Base-by-base conservation (phyloP, 2,329 filamentous ascomycete genomes). In the Zasmidium citrigriseum region DNA sequence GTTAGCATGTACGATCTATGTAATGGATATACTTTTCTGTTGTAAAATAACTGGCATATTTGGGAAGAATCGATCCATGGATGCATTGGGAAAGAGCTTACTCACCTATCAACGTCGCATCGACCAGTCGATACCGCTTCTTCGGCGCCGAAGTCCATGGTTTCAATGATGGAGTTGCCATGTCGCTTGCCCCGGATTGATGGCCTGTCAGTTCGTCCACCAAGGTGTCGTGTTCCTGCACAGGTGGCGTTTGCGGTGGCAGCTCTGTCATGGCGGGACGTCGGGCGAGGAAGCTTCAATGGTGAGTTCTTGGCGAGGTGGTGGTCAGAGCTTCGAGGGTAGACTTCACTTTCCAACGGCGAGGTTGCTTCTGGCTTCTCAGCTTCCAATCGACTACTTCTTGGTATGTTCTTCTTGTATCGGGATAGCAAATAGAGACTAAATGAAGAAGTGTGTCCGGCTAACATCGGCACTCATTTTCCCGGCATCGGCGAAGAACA, bases 21-120 rank as follows among this genome's bases (percentile, higher is more conserved):
- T 16, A 24, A 53, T 14, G 44, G 22, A 29, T 46, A 20, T 38
- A 48, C 16, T 46, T 27, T 23, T 29, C 29, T 21, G 46, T 44
- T 27, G 20, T 23, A n/a, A n/a, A n/a, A n/a, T n/a, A n/a, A n/a
- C n/a, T n/a, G n/a, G n/a, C n/a, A n/a, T n/a, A n/a, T n/a, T n/a
- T n/a, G n/a, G n/a, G n/a, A n/a, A n/a, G n/a, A n/a, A n/a, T 16
- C 27, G 27, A 34, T 14, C 7, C 27, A 7, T 7, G 27, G 23
- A 25, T 1, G 16, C 12, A 49, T 27, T 14, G 18, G 41, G 27
- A 46, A 23, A 47, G 9, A 7, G 16, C 5, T 46, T 44, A 22
- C 38, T 52, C 45, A 60, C 61, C 64, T 47, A 68, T 66, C 9
- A 68, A 54, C n/a, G 48, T 61, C 14, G 64, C 65, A 34, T 68